Conservation (phyloP, 1,284 basidiomycete genomes). For the Trametes polyzona region DNA sequence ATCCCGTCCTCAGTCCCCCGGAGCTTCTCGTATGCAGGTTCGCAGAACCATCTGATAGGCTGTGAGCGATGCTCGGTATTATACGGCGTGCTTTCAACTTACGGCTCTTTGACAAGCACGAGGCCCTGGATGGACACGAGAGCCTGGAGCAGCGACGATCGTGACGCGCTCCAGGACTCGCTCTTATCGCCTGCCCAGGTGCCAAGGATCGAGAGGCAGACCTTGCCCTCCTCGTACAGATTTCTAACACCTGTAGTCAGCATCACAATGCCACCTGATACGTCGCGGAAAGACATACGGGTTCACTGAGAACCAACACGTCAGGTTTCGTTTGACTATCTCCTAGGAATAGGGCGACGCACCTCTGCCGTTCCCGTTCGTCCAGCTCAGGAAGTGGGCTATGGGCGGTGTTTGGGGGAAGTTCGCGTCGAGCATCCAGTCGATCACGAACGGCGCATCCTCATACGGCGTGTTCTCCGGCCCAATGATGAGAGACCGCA, state of each 20-base stretch:
- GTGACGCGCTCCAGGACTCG: constrained; percentile 83
- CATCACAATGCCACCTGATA: background rate
- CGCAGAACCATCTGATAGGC: constrained; percentile 79
- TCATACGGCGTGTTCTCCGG: constrained; percentile 93
- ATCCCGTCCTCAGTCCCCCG: constrained; percentile 88
- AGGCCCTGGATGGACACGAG: constrained; percentile 94
- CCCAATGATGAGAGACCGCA: constrained; percentile 90
- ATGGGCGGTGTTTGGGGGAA: constrained; percentile 88
- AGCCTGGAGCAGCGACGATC: constrained; percentile 87
- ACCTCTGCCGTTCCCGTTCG: constrained; percentile 91
- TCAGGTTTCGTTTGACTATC: background rate
- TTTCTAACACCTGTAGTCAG: constrained; percentile 54
- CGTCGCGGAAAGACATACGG: constrained; percentile 53
- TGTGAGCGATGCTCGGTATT: constrained; percentile 7
- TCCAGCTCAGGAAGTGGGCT: constrained; percentile 93
- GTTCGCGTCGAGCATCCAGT: constrained; percentile 88
- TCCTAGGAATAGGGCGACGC: constrained; percentile 33
- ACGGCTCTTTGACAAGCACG: constrained; percentile 92
- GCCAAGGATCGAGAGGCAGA: constrained; percentile 89
- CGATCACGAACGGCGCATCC: constrained; percentile 93
- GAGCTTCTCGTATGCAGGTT: constrained; percentile 90
- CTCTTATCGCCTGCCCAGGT: constrained; percentile 91
- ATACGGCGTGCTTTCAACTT: constrained; percentile 36
- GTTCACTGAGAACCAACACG: constrained; percentile 53
- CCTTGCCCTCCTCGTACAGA: constrained; percentile 94